Conservation (phyloP, 2,329 filamentous ascomycete genomes). For the Coccinonectria pachysandricola region DNA sequence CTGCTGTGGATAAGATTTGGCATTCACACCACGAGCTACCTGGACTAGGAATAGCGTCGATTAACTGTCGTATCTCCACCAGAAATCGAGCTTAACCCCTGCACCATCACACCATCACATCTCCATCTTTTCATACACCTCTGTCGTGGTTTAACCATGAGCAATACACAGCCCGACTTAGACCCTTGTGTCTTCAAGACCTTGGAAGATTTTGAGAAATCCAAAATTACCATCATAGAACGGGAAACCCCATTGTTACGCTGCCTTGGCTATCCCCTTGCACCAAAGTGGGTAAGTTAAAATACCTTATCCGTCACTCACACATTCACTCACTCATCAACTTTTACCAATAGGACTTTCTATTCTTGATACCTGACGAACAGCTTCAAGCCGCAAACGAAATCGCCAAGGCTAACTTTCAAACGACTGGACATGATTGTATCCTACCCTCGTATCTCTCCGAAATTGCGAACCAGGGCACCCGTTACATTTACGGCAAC, state of each 20-base stretch:
- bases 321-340: too few species aligned
- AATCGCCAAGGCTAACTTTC: constrained; percentile 6
- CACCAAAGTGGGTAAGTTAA: neutral
- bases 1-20: too few species aligned
- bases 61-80: too few species aligned
- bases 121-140: too few species aligned
- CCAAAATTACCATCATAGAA: neutral
- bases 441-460: neutral
- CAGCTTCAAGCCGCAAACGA: constrained; percentile 1
- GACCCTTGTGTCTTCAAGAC: neutral
- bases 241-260: neutral
- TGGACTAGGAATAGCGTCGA: too few species aligned
- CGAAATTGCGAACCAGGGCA: neutral
- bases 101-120: too few species aligned
- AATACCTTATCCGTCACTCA: too few species aligned
- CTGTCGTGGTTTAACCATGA: too few species aligned
- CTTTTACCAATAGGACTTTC: neutral
- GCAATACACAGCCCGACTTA: too few species aligned
- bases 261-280: neutral
- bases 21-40: too few species aligned
- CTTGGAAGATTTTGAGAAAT: neutral
- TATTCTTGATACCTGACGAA: neutral
- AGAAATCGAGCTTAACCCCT: too few species aligned
- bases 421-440: too few species aligned
- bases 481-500: neutral